Evolutionary conservation across 192 early-diverging fungal genomes (phyloP).

Genomic region (Mycoemilia scoparia): DNA sequence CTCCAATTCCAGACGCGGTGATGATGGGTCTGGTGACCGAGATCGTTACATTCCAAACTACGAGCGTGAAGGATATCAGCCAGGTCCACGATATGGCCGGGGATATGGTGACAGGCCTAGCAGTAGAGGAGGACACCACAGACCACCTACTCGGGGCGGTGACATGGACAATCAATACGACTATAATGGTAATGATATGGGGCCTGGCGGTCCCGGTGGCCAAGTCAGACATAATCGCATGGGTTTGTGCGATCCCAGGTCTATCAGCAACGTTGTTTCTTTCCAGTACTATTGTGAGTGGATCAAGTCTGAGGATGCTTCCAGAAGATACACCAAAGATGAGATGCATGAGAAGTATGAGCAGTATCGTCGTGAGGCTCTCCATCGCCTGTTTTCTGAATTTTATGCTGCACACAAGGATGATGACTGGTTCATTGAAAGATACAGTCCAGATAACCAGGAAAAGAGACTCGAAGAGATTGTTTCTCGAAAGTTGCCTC

Average conservation of each 20-base stretch:
- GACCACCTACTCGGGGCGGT: too few species aligned
- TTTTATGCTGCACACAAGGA: constrained; percentile 65
- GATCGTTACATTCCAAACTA: constrained; percentile 80
- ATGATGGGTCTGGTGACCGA: too few species aligned
- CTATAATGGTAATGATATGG: constrained; percentile 13
- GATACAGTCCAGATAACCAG: constrained; percentile 69
- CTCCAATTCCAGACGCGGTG: constrained; percentile 8
- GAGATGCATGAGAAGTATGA: constrained; percentile 63
- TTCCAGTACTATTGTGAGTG: constrained; percentile 60
- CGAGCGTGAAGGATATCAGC: constrained; percentile 37
- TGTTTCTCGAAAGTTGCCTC: constrained; percentile 30
- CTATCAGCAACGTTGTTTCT: constrained; percentile 56
- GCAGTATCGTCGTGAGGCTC: constrained; percentile 67
- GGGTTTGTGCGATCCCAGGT: constrained; percentile 45
- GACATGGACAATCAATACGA: constrained; percentile 18
- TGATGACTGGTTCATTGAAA: constrained; percentile 84
- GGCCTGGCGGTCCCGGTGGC: constrained; percentile 5
- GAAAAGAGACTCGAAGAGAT: constrained; percentile 31
- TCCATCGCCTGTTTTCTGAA: constrained; percentile 38
- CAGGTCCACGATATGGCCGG: constrained; percentile 5
- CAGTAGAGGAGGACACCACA: constrained; percentile 22
- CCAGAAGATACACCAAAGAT: constrained; percentile 48
- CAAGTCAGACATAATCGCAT: too few species aligned
- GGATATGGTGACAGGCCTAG: constrained; percentile 20
- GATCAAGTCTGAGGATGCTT: constrained; percentile 34